Evolutionary conservation across 2,329 filamentous ascomycete species (phyloP), one percentile per base, ranked within the genome.

Genomic region (Trichoderma endophyticum): DNA sequence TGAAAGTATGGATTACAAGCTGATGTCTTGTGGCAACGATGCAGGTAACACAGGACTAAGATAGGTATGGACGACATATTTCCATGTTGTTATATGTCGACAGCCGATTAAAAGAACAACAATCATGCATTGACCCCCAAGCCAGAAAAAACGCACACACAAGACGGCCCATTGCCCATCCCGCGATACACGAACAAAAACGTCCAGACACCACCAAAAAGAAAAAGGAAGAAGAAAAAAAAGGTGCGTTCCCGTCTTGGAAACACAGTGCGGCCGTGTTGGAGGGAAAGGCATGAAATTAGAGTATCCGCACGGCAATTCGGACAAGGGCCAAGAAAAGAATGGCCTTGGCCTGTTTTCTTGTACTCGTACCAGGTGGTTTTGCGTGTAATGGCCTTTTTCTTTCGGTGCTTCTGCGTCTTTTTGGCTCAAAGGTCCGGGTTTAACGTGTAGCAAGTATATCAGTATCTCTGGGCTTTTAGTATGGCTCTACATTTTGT

Each of bases 241-340:
- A 9, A 14, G 36, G 64, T 57, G 21, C 32, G 30, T 39, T 18
- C 48, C 48, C 48, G 11, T 36, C 34, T 26, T 30, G 24, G 18
- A 56, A 56, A 39, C 64, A 67, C 64, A 67, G 64, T 59, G 51
- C 54, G 51, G 51, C 34, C 32, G 24, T 21, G 18, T n/a, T n/a
- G 59, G 21, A 11, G 34, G 26, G 60, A 39, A 34, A 62, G 24
- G 60, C 60, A 63, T 43, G 34, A 63, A 63, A 63, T 62, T 62
- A n/a, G 48, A 43, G 54, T 36, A 36, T 59, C 51, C 51, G 32
- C 64, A 67, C 51, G 64, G 64, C 64, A 60, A 59, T 67, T 39
- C 32, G 34, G 32, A 26, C 57, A 60, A 60, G 28, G 28, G 30
- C 28, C 57, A n/a, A 34, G 18, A 32, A 32, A 24, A 43, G 39